Conservation (phyloP, 2,329 filamentous ascomycete genomes). For the Trichophyton simii region DNA sequence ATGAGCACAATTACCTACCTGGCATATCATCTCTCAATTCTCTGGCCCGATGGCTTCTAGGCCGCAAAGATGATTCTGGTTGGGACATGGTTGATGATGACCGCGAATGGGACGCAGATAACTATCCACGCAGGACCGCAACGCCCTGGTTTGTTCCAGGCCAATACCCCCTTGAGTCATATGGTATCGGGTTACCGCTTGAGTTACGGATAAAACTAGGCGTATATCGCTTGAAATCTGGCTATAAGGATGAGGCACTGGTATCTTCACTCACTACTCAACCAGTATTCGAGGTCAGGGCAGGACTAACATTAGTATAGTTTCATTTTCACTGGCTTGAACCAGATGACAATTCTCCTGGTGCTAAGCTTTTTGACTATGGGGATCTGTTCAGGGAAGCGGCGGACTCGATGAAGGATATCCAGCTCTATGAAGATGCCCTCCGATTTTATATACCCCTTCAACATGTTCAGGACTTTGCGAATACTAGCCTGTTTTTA, state of each 20-base stretch:
- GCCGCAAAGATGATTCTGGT: constrained; percentile 56
- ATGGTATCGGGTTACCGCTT: constrained; percentile 62
- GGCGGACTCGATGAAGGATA: constrained; percentile 45
- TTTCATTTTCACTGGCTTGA: constrained; percentile 59
- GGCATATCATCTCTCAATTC: constrained; percentile 59
- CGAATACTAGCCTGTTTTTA: constrained; percentile 40
- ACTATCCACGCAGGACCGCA: constrained; percentile 51
- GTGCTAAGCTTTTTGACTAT: constrained; percentile 49
- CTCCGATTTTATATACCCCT: constrained; percentile 47
- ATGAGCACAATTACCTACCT: constrained; percentile 48
- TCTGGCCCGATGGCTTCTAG: constrained; percentile 69
- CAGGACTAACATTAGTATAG: constrained; percentile 25
- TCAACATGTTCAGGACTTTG: constrained; percentile 34
- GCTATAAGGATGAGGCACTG: constrained; percentile 56
- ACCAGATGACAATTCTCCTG: constrained; percentile 43
- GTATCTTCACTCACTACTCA: constrained; percentile 35
- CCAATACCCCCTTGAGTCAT: constrained; percentile 44
- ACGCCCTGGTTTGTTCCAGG: constrained; percentile 49
- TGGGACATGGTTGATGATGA: constrained; percentile 73
- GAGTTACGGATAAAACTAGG: constrained; percentile 78
- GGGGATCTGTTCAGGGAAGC: constrained; percentile 68
- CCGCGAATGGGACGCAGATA: constrained; percentile 72
- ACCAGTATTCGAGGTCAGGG: background rate
- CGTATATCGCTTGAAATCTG: constrained; percentile 63
- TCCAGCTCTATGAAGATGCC: constrained; percentile 41